Conservation (phyloP, 2,329 filamentous ascomycete genomes). For the Ophiostoma sp. region DNA sequence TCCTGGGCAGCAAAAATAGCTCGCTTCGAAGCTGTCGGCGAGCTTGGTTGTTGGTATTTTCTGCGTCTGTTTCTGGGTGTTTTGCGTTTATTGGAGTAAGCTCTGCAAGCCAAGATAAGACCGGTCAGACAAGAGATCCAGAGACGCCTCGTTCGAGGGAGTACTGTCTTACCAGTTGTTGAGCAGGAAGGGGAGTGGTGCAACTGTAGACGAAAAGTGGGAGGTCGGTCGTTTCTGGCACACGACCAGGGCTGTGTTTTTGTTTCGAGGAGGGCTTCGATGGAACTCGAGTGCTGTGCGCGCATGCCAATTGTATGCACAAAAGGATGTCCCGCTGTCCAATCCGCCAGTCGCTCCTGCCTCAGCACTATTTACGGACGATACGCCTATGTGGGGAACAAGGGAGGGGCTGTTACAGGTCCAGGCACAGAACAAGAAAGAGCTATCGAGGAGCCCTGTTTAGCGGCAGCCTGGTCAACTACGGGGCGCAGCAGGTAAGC, state of each 20-base stretch:
- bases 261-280: constrained; percentile 10
- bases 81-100: background rate
- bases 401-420: constrained; percentile 20
- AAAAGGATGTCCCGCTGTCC: background rate
- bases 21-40: constrained; percentile 12
- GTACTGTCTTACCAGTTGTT: background rate
- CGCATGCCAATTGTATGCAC: constrained; percentile 14
- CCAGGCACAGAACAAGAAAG: background rate
- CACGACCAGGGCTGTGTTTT: constrained; percentile 21
- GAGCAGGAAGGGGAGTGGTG: background rate
- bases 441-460: constrained; percentile 3
- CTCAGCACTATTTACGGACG: constrained; percentile 5
- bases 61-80: background rate
- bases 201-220: background rate
- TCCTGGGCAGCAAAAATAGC: background rate
- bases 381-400: constrained; percentile 6
- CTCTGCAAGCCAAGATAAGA: constrained; percentile 16
- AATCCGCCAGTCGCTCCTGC: constrained; percentile 9
- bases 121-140: background rate
- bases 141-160: background rate
- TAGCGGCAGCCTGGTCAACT: constrained; percentile 12
- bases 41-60: background rate
- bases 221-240: constrained; percentile 8
- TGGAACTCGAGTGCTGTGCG: background rate
- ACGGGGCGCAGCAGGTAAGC: constrained; percentile 14